These are phyloP conservation scores for Pecoramyces ruminantium DNA, from an alignment of 192 early-diverging fungal genomes.

Conservation along the genomic window DNA sequence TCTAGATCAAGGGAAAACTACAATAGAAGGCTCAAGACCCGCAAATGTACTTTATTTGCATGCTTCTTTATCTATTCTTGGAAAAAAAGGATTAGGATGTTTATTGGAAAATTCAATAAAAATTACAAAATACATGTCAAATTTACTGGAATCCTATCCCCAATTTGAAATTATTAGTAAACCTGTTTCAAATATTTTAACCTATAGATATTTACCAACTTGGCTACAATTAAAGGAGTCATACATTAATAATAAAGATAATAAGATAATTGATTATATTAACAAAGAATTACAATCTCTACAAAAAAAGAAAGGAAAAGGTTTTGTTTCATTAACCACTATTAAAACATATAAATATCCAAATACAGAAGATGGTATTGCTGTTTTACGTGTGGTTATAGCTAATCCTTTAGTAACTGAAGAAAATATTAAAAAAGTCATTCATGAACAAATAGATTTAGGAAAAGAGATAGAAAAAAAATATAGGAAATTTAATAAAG, in stretches of 20 bases:
- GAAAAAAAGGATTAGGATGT: slow-evolving; percentile 9
- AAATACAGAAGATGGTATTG: slow-evolving; percentile 10
- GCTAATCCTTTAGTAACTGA: slow-evolving; percentile 32
- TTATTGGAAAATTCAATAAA: slow-evolving; percentile 21
- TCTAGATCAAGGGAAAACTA: slow-evolving; percentile 30
- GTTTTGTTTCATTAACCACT: slow-evolving; percentile 26
- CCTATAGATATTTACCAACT: slow-evolving; percentile 26
- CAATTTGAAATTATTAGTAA: slow-evolving; percentile 23
- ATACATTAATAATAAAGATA: neutral
- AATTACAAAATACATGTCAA: slow-evolving; percentile 22
- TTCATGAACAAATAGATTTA: slow-evolving; percentile 16
- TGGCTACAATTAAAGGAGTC: slow-evolving; percentile 3
- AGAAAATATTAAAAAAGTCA: slow-evolving; percentile 25
- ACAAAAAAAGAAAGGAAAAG: slow-evolving; percentile 1
- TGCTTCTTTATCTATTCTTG: slow-evolving; percentile 23
- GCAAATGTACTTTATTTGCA: slow-evolving; percentile 31
- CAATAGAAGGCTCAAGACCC: slow-evolving; percentile 31
- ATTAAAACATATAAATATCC: slow-evolving; percentile 4
- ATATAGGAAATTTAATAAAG: neutral
- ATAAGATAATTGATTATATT: neutral
- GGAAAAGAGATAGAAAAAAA: slow-evolving; percentile 18
- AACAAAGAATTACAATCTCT: neutral
- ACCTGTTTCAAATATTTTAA: slow-evolving; percentile 26
- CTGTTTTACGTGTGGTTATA: slow-evolving; percentile 31
- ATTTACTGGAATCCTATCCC: slow-evolving; percentile 15